Conservation (phyloP, 768 basidiomycete species). For the Leccinum arenicola region DNA sequence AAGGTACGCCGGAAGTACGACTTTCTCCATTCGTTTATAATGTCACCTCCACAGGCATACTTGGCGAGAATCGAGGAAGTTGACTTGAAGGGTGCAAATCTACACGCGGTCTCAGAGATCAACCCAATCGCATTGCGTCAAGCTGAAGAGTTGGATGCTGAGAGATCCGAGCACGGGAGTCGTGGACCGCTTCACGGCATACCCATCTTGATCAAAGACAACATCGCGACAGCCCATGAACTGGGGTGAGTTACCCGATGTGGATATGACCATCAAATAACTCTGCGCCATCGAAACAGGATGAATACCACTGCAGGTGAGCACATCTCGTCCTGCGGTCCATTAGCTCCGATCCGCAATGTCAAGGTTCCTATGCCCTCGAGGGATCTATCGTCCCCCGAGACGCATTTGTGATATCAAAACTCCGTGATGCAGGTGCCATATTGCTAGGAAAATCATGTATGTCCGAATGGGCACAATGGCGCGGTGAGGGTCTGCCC, state of each 20-base stretch:
- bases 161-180: conserved; percentile 46
- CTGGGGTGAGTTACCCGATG: conserved; percentile 21
- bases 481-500: conserved; percentile 34
- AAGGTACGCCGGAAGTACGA: conserved; percentile 37
- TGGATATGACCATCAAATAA: not conserved
- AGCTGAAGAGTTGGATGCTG: conserved; percentile 50
- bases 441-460: conserved; percentile 42
- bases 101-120: conserved; percentile 58
- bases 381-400: conserved; percentile 36
- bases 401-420: conserved; percentile 34
- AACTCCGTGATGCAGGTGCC: conserved; percentile 32
- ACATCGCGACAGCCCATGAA: conserved; percentile 32
- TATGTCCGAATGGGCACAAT: conserved; percentile 44
- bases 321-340: conserved; percentile 18
- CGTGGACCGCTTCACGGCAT: conserved; percentile 56
- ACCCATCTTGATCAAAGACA: conserved; percentile 55
- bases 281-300: conserved; percentile 18
- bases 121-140: conserved; percentile 51
- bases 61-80: conserved; percentile 67
- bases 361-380: conserved; percentile 36
- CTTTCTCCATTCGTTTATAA: not conserved
- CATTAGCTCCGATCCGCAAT: conserved; percentile 1
- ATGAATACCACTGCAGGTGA: conserved; percentile 53
- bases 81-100: conserved; percentile 54
- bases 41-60: conserved; percentile 46